Base-by-base conservation (phyloP, 441 rosid genomes). In the Eutrema salsugineum region DNA sequence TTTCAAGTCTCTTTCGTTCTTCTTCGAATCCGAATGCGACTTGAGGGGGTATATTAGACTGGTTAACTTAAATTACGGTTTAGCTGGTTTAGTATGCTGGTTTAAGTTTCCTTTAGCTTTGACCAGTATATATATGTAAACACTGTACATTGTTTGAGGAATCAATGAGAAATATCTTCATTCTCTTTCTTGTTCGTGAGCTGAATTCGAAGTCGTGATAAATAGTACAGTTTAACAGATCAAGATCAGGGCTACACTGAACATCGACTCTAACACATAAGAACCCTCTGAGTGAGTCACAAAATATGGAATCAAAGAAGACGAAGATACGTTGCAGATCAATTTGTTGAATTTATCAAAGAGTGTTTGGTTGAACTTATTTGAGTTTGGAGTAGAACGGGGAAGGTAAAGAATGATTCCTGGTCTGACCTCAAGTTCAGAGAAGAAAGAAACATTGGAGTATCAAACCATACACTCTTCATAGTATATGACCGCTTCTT, bases 201-300 rank as follows among this genome's bases (percentile, higher is more conserved):
- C 30, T 28, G 30, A 3, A 28, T 1, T 5, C 5, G 6, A 28
- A 28, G 30, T 28, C 30, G 6, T 28, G 30, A 28, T 28, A 28
- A n/a, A n/a, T n/a, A n/a, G n/a, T 65, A 56, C 77, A 65, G 43
- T n/a, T 47, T 0, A 11, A 50, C 5, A 0, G 14, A 14, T 65
- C 71, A 47, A 73, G 65, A 38, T 42, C 60, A 64, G 77, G 77
- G 48, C 66, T 55, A 56, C 77, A 73, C 59, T 73, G 77, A 57
- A 65, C 3, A 56, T 65, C 6, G 71, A 73, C 17, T 28, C 39
- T 17, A 73, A 36, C 27, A 16, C 20, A 64, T 72, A 72, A 4
- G 77, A 72, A 30, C 77, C 70, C 2, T 55, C 65, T 28, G 3
- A 1, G 3, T 63, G 57, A 10, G 40, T 72, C 57, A 63, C 65